Percentiles rank a stretch among this genome's conserved stretches.
Evolutionary conservation across 148 eudicot genomes (phyloP).

Genomic region (Dianthus caryophyllus): DNA sequence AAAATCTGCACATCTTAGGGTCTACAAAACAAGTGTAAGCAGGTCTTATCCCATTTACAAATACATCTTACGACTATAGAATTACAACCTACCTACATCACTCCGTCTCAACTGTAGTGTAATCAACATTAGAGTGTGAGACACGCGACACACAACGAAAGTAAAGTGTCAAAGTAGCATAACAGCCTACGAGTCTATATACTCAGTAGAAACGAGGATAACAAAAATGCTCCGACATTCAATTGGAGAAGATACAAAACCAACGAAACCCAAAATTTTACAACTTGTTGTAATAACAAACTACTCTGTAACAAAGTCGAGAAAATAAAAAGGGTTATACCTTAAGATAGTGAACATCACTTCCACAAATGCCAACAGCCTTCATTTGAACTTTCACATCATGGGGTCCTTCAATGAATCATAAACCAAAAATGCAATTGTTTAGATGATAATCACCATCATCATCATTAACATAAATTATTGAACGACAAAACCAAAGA

Average conservation of each 20-base stretch:
- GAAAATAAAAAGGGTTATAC: conserved; percentile 27
- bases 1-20: conserved; percentile 64
- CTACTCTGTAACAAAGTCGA: no score
- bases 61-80: not conserved
- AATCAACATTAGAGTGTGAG: no score
- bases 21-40: conserved; percentile 31
- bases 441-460: conserved; percentile 4
- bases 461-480: conserved; percentile 1
- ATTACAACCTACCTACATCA: no score
- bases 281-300: not conserved
- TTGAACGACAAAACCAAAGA: not conserved
- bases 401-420: conserved; percentile 47
- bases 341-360: conserved; percentile 98
- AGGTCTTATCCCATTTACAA: not conserved
- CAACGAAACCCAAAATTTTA: not conserved
- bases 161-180: no score
- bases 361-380: conserved; percentile 99
- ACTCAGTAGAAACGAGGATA: not conserved
- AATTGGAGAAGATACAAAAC: not conserved
- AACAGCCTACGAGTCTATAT: not conserved
- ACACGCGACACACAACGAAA: no score
- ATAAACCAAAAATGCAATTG: not conserved
- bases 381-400: conserved; percentile 91
- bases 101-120: no score
- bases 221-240: not conserved